A percentile compares a stretch with the other conserved stretches of the same genome.
phyloP scores from a whole-genome alignment of 2,329 filamentous ascomycete species.

The Achaetomium macrosporum region DNA sequence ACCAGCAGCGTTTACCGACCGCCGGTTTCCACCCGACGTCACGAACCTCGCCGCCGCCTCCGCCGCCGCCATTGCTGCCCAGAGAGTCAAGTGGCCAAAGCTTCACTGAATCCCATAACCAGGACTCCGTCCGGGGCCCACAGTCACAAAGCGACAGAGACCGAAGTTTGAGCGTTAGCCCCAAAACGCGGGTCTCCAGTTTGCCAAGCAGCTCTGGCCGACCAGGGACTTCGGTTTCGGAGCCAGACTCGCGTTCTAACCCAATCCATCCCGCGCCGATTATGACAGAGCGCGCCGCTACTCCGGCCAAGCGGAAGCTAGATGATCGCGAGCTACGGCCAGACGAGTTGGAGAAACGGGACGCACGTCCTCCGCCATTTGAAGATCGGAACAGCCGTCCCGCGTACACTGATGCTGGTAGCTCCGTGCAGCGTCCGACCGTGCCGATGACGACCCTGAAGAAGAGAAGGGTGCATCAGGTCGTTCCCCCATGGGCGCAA shows the following conservation, averaged over 20 bases:
- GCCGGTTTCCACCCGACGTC: conserved; percentile 32
- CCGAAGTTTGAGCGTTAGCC: conserved; percentile 68
- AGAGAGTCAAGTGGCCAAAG: conserved; percentile 38
- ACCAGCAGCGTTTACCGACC: conserved; percentile 45
- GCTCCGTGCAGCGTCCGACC: conserved; percentile 30
- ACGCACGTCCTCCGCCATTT: conserved; percentile 44
- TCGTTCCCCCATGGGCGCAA: conserved; percentile 46
- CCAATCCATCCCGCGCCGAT: conserved; percentile 14
- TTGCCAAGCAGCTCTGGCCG: conserved; percentile 40
- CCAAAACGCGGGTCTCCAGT: conserved; percentile 62
- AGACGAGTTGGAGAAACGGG: conserved; percentile 46
- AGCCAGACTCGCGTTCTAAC: conserved; percentile 23
- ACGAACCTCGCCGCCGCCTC: conserved; percentile 32
- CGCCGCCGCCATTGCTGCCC: conserved; percentile 35
- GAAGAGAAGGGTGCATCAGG: conserved; percentile 34
- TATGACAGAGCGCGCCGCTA: conserved; percentile 30
- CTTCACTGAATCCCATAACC: conserved; percentile 39
- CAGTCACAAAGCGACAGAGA: conserved; percentile 59
- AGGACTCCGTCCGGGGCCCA: conserved; percentile 39
- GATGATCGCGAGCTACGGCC: conserved; percentile 44
- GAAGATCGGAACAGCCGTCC: conserved; percentile 39
- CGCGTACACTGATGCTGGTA: conserved; percentile 19
- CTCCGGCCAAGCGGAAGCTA: conserved; percentile 44
- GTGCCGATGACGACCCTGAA: conserved; percentile 30
- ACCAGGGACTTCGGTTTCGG: conserved; percentile 23